Evolutionary conservation across 2,329 filamentous ascomycete species (phyloP).

Genomic region (Parafenestella ontariensis): DNA sequence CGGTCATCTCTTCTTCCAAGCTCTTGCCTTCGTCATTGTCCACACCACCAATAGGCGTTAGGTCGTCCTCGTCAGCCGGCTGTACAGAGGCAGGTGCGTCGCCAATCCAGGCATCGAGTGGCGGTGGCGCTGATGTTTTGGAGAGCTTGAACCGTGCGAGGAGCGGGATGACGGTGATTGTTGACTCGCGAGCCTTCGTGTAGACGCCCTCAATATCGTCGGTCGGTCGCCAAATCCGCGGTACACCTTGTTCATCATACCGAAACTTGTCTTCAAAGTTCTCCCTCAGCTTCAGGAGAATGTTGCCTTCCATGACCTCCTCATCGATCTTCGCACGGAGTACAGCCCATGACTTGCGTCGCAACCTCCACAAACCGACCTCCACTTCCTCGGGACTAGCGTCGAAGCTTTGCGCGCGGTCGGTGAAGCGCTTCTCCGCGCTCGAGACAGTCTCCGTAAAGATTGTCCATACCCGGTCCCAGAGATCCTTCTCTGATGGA

Average conservation of each 20-base stretch:
- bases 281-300: constrained; percentile 91
- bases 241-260: constrained; percentile 93
- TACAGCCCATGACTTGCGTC: constrained; percentile 93
- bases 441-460: constrained; percentile 85
- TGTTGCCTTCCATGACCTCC: constrained; percentile 97
- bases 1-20: constrained; percentile 93
- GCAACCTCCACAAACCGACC: constrained; percentile 88
- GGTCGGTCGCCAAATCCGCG: constrained; percentile 93
- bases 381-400: constrained; percentile 90
- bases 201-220: constrained; percentile 98
- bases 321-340: constrained; percentile 91
- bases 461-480: constrained; percentile 92
- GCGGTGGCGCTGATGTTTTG: constrained; percentile 76
- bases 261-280: constrained; percentile 99
- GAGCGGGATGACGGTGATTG: constrained; percentile 86
- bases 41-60: constrained; percentile 87
- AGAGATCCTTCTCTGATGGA: constrained; percentile 80
- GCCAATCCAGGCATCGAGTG: constrained; percentile 86
- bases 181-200: constrained; percentile 89
- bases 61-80: constrained; percentile 86
- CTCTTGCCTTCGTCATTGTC: constrained; percentile 95
- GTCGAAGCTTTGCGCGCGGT: constrained; percentile 91
- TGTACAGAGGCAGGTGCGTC: constrained; percentile 76
- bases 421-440: constrained; percentile 83
- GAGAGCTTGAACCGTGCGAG: constrained; percentile 83